Conservation (phyloP, 176 grass and related monocot genomes). For the Otatea glauca region DNA sequence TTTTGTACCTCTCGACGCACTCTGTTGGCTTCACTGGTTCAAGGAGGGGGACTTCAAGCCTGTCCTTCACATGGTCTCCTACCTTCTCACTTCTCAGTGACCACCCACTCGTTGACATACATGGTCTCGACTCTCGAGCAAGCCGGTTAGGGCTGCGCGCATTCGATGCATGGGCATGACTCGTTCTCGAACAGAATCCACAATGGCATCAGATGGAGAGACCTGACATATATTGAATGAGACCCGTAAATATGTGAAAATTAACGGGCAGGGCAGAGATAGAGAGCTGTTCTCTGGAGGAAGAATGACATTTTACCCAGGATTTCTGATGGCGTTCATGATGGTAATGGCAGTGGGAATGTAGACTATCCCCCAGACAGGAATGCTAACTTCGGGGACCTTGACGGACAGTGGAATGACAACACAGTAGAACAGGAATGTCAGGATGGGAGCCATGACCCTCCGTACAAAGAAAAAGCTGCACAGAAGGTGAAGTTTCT, state of each 20-base stretch:
- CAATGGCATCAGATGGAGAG: conserved; percentile 92
- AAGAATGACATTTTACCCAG: conserved; percentile 48
- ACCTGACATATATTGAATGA: conserved; percentile 51
- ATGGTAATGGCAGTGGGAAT: conserved; percentile 81
- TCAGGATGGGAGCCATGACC: conserved; percentile 75
- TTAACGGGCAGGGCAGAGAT: too few relatives aligned
- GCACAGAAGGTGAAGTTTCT: conserved; percentile 88
- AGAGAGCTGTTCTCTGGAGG: not conserved
- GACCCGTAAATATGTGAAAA: not conserved
- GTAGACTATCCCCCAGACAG: conserved; percentile 80
- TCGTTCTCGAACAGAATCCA: conserved; percentile 99
- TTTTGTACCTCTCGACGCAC: conserved; percentile 45
- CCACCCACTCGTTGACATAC: conserved; percentile 81
- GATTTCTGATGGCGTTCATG: conserved; percentile 86
- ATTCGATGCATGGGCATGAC: conserved; percentile 98
- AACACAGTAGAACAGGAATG: conserved; percentile 79
- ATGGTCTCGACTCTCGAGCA: conserved; percentile 72
- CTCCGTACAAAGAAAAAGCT: conserved; percentile 91
- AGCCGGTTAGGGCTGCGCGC: conserved; percentile 71
- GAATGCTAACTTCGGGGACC: conserved; percentile 76
- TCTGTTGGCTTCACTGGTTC: conserved; percentile 57
- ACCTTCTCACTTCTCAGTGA: conserved; percentile 94
- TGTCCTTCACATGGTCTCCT: conserved; percentile 60
- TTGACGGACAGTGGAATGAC: conserved; percentile 73
- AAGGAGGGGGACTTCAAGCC: conserved; percentile 56